Base-by-base conservation (phyloP, 495 filamentous ascomycete genomes). In the Aspergillus kassunensis region DNA sequence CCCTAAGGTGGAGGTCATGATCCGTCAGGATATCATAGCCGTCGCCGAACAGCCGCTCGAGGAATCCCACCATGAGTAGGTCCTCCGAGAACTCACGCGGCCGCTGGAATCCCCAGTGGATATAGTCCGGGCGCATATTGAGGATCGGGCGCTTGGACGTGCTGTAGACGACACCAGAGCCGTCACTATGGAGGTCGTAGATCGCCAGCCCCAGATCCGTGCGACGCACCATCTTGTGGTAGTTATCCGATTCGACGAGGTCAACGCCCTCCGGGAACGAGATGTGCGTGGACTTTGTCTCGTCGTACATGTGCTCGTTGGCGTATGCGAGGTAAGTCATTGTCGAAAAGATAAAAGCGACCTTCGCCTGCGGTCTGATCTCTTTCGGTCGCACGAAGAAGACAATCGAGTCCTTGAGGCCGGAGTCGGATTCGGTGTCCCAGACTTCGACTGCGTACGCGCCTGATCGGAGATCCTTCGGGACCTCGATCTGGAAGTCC, bases 321-420 rank as follows among this genome's bases (percentile, higher is more conserved):
- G 37, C 37, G 37, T 41, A 41, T 18, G 37, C 37, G 4, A 41
- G 37, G 8, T 41, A 41, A 1, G 37, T 41, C 16, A 41, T 23
- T 6, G 37, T 41, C 8, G 37, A 41, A 19, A 41, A 23, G 37
- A 41, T 41, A 3, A 41, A 23, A 1, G 37, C 37, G 1, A 13
- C 20, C 18, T 23, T 41, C 1, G 37, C 37, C 10, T 13, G 7
- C 16, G 36, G 36, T 24, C 37, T 21, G 4, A 2, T 12, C 2
- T 21, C 18, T 13, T 60, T 55, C 15, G 56, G 45, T 20, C 49
- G 23, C 30, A 57, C 56, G 46, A 52, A 63, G 50, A 45, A 45
- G 13, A 30, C 29, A 18, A 45, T 45, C 25, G 29, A 20, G 13
- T 45, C 43, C 15, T 21, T 30, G 25, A 30, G 16, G n/a, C n/a